Evolutionary conservation across 495 filamentous ascomycete genomes (phyloP), one percentile per base, ranked within the genome.

Genomic region (Penicillium salamii): DNA sequence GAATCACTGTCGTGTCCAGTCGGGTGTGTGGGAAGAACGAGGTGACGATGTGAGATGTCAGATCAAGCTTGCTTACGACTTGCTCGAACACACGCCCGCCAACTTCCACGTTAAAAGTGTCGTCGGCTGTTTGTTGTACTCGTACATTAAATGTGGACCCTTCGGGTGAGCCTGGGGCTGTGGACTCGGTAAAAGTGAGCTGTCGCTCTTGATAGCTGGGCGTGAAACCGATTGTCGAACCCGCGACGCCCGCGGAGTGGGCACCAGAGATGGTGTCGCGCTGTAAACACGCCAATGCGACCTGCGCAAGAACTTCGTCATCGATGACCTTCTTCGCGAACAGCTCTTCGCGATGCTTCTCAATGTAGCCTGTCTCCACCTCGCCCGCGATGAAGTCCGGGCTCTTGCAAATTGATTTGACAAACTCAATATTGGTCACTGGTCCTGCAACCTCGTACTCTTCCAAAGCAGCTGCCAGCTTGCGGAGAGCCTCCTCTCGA

Each of bases 301-400:
- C 89, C 63, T 98, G 93, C 6, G 83, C 86, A 45, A 86, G 89
- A 7, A 86, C 77, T 59, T 92, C 87, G 17, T 84, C 70, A 5
- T 77, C 73, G 12, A 82, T 74, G 0, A 56, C 45, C 31, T 78
- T 65, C 11, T 74, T 69, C 8, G 67, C 56, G 55, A 93, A 92
- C 1, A 93, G 76, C 50, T 90, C 87, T 13, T 83, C 79, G 44
- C 77, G 80, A 65, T 95, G 85, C 60, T 95, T 96, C 34, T 86
- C 83, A 55, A 98, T 97, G 63, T 93, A 99, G 5, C 93, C 93
- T 0, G 93, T 97, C 63, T 99, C 95, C 6, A 98, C 90, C 9
- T 91, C 83, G 9, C 91, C 93, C 15, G 83, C 79, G 54, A 95
- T 80, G 57, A 97, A 98, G 33, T 83, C 87, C 7, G 82, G 77